Evolutionary conservation across 2,329 filamentous ascomycete species (phyloP).

Genomic region (Ceratocystiopsis brevicomis): DNA sequence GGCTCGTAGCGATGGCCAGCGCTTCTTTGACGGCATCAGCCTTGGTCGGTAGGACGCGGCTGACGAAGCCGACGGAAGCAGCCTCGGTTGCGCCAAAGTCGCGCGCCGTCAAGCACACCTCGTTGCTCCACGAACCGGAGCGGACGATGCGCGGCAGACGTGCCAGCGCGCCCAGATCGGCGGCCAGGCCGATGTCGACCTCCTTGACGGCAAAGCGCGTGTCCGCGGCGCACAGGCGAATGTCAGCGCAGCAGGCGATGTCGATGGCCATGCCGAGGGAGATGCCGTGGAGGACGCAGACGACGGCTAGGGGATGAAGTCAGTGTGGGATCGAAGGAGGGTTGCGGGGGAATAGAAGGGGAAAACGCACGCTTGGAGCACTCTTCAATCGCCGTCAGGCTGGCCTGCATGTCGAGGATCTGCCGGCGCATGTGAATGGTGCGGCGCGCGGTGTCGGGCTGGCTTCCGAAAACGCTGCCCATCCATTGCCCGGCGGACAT

Average conservation of each 20-base stretch:
- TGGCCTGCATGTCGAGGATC: slow-evolving; percentile 64
- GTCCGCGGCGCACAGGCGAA: slow-evolving; percentile 43
- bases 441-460: slow-evolving; percentile 42
- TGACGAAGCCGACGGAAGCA: slow-evolving; percentile 49
- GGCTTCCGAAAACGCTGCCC: slow-evolving; percentile 24
- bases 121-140: slow-evolving; percentile 58
- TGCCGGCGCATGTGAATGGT: slow-evolving; percentile 44
- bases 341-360: neutral
- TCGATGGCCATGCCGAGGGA: slow-evolving; percentile 64
- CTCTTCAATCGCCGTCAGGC: slow-evolving; percentile 55
- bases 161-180: slow-evolving; percentile 58
- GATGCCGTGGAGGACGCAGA: slow-evolving; percentile 64
- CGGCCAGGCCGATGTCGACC: slow-evolving; percentile 64
- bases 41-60: slow-evolving; percentile 44
- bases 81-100: slow-evolving; percentile 53
- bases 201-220: slow-evolving; percentile 56
- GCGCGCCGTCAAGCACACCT: slow-evolving; percentile 53
- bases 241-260: slow-evolving; percentile 48
- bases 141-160: slow-evolving; percentile 57
- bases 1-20: slow-evolving; percentile 40
- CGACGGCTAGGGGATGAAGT: slow-evolving; percentile 38
- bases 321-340: too few species aligned
- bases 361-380: slow-evolving; percentile 62
- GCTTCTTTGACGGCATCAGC: slow-evolving; percentile 41
- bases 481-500: slow-evolving; percentile 41